Evolutionary conservation across 495 filamentous ascomycete species (phyloP), one percentile per base, ranked within the genome.

Genomic region (Podospora anserina): DNA sequence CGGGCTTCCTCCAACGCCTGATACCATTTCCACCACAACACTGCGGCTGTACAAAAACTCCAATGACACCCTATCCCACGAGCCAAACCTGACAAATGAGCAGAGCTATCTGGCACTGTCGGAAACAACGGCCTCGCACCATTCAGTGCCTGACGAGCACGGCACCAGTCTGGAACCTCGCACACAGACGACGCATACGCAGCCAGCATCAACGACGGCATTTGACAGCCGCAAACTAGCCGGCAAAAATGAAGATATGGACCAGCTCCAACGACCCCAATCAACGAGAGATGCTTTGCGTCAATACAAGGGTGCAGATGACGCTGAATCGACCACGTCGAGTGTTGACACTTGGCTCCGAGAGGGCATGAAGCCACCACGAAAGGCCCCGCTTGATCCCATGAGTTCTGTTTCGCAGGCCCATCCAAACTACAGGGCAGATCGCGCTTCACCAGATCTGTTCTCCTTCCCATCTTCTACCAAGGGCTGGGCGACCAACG

Each of bases 11-110:
- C 85, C 85, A 9, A 86, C 85, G 2, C 85, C 85, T 0, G 85
- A 87, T 69, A 87, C 85, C 0, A 78, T 87, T 23, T 82, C 83
- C 5, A 85, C 83, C 3, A 81, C 80, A 16, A 84, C 83, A 0
- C 76, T 87, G 44, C 77, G 77, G 27, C 78, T 76, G 44, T 79
- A 71, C 59, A 71, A 79, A 28, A 74, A 73, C 60, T 81, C 79
- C 5, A 77, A 78, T 56, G 80, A 82, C 56, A 78, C 76, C 28
- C 55, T 77, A 20, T 71, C 75, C 7, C 65, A 66, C 15, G 75
- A 76, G 13, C 68, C 72, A 20, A 66, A 54, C 18, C 49, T 72
- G 13, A 64, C 55, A 1, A 70, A 70, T 23, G 71, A 76, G 56
- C 75, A 69, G 11, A 70, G 72, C 59, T 73, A 69, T 32, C 34